Evolutionary conservation across 345 rosid species (phyloP).

Genomic region (Cardamine chenopodiifolia): DNA sequence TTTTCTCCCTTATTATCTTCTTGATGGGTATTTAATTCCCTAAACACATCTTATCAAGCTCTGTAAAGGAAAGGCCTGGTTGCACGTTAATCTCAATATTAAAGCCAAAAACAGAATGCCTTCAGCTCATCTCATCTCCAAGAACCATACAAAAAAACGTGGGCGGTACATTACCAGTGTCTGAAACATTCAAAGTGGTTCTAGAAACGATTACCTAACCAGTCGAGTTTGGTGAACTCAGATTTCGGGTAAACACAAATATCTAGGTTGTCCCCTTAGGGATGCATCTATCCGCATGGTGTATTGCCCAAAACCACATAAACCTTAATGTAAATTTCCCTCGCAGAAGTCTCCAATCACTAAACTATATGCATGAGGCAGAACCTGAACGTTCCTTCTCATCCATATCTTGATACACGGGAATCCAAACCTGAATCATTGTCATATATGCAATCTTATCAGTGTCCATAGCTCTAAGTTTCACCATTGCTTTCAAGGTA

Average conservation of each 20-base stretch:
- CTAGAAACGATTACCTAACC: neutral
- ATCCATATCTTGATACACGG: neutral
- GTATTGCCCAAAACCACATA: neutral
- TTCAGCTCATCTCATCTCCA: constrained; percentile 17
- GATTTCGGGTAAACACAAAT: neutral
- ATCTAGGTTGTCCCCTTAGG: neutral
- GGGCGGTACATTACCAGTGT: neutral
- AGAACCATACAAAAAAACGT: constrained; percentile 25
- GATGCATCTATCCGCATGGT: constrained; percentile 1
- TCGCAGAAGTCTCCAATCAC: constrained; percentile 2
- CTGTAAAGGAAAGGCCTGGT: neutral
- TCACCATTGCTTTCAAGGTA: neutral
- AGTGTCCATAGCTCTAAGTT: neutral
- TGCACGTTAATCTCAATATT: constrained; percentile 2
- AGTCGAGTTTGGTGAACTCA: constrained; percentile 4
- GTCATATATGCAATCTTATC: neutral
- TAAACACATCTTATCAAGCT: constrained; percentile 25
- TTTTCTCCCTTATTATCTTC: constrained; percentile 15
- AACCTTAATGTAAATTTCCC: neutral
- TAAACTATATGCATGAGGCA: neutral
- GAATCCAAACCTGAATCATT: neutral
- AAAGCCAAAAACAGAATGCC: constrained; percentile 1
- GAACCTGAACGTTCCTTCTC: neutral
- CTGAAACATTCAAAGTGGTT: constrained; percentile 6
- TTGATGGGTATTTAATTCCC: constrained; percentile 4